Base-by-base conservation (phyloP, 495 filamentous ascomycete genomes). In the Aspergillus campestris region DNA sequence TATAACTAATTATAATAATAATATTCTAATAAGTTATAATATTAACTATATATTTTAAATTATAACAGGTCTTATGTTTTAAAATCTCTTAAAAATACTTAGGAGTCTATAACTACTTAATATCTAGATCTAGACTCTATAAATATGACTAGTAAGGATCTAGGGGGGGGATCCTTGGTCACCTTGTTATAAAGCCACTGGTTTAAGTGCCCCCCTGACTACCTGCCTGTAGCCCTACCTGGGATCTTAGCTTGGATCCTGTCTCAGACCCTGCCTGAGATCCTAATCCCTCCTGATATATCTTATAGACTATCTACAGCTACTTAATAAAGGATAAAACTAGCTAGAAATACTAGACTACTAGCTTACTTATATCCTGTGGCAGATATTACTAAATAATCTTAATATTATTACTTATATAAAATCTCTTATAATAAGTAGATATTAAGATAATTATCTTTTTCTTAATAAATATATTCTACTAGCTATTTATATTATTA, bases 331-430 rank as follows among this genome's bases (percentile, higher is more conserved):
- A 59, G 27, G 51, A 55, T 39, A 38, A 28, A 2, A 56, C 49
- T n/a, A 58, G 42, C 49, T 31, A 58, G 5, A 61, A 12, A 41
- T 61, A 61, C 28, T 46, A 61, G 13, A 58, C 45, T 1, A 61
- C 7, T 28, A 58, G 39, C 40, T 56, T 42, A n/a, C 48, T 47
- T 6, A 56, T 49, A 24, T 56, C 52, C 8, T 31, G 32, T 8
- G 44, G 48, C 5, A 57, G 28, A 44, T 58, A 57, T 7, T 45
- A 38, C 37, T 57, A 35, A 34, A 57, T 57, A 1, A 58, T 38
- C 44, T 46, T 46, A 4, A 39, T 29, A 30, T 46, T 31, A 28
- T 46, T 46, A 29, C 44, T 46, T 3, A 11, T 15, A 32, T 46
- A 39, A 39, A 46, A 46, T 24, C 35, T 18, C 28, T 46, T n/a